These are phyloP conservation scores for Musa beccarii DNA, from an alignment of 176 grass and related monocot genomes.

Conservation along the genomic window DNA sequence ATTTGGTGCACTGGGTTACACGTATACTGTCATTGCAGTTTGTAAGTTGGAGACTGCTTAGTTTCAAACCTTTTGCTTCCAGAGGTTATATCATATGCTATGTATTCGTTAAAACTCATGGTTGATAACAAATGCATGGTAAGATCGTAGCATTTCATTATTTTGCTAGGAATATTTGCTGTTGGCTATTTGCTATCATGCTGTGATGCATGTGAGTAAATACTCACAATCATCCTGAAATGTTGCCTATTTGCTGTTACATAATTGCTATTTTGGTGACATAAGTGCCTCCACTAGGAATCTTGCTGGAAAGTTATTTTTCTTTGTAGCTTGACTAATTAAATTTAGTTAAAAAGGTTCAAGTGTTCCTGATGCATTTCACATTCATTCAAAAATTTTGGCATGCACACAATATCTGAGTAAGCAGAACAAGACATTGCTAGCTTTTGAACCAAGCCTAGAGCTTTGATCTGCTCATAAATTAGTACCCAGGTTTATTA, in stretches of 20 bases:
- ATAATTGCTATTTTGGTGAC: background rate
- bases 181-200: background rate
- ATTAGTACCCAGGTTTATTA: too few relatives aligned
- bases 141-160: background rate
- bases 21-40: constrained; percentile 79
- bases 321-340: background rate
- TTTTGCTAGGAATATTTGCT: too few relatives aligned
- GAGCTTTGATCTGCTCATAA: too few relatives aligned
- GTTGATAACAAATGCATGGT: background rate
- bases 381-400: too few relatives aligned
- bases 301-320: background rate
- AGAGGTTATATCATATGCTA: background rate
- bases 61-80: background rate
- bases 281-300: background rate
- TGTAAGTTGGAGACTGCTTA: constrained; percentile 46
- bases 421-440: too few relatives aligned
- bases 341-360: background rate
- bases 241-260: too few relatives aligned
- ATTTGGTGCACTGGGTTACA: constrained; percentile 77
- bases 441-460: too few relatives aligned
- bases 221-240: background rate
- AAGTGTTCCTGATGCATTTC: background rate
- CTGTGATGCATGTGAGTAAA: background rate
- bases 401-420: too few relatives aligned
- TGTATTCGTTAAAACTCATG: background rate